phyloP scores from a whole-genome alignment of 768 basidiomycete genomes.

The Tylopilus sp. region DNA sequence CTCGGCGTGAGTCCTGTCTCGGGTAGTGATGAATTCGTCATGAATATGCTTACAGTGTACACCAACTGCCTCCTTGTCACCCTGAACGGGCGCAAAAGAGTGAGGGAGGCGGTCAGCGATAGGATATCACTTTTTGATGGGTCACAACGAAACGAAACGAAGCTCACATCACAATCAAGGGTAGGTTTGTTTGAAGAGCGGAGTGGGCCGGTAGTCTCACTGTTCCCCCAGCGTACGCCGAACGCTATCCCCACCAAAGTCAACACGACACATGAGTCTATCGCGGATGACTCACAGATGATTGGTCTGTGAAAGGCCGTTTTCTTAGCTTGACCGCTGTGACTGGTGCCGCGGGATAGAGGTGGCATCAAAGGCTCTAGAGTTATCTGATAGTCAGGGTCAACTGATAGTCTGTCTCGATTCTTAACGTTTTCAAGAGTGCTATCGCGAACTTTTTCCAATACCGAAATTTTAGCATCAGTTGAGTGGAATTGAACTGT shows the following conservation, averaged over 20 bases:
- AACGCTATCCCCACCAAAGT: neutral
- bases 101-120: no score
- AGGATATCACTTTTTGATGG: no score
- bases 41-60: no score
- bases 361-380: neutral
- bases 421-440: neutral
- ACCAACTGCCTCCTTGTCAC: no score
- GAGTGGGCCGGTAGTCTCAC: neutral
- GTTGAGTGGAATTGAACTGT: no score
- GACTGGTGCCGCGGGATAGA: neutral
- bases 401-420: neutral
- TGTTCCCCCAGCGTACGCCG: neutral
- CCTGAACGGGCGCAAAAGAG: no score
- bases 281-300: neutral
- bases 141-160: no score
- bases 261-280: neutral
- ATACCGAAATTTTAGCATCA: no score
- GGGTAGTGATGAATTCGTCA: no score
- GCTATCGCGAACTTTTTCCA: neutral
- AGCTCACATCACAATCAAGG: no score
- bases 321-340: neutral
- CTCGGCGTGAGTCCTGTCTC: no score
- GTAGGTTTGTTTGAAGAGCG: neutral
- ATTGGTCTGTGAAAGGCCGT: neutral
- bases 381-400: neutral